Percentiles rank a stretch among this genome's conserved stretches.
phyloP scores from a whole-genome alignment of 1,284 basidiomycete genomes.

The Mrakiaceae sp. region DNA sequence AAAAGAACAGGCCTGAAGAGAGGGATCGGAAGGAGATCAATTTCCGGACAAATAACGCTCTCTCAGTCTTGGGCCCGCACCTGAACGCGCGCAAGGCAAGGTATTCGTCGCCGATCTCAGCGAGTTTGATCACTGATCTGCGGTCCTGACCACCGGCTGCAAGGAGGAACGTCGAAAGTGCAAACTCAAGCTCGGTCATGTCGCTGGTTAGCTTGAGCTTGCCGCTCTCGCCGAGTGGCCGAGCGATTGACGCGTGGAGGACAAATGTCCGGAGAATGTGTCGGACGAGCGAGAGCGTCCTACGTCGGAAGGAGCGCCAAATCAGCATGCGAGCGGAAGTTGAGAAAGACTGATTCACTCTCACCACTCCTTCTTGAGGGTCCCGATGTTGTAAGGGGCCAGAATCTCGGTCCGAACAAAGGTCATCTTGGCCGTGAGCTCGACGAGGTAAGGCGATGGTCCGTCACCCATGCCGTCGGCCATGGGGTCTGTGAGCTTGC shows the following conservation, averaged over 20 bases:
- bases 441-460: slow-evolving; percentile 76
- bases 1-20: slow-evolving; percentile 64
- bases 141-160: slow-evolving; percentile 38
- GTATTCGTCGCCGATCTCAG: slow-evolving; percentile 68
- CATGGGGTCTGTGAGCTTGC: slow-evolving; percentile 49
- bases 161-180: slow-evolving; percentile 61
- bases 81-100: slow-evolving; percentile 64
- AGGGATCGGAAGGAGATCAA: too few relatives aligned
- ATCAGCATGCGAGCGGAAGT: background rate
- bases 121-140: slow-evolving; percentile 53
- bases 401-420: slow-evolving; percentile 69
- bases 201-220: slow-evolving; percentile 86
- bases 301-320: slow-evolving; percentile 28
- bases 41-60: background rate
- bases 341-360: slow-evolving; percentile 21
- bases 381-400: slow-evolving; percentile 55
- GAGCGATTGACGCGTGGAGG: slow-evolving; percentile 75
- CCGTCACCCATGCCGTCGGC: slow-evolving; percentile 44
- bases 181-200: slow-evolving; percentile 92
- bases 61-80: slow-evolving; percentile 36
- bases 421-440: slow-evolving; percentile 69
- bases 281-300: slow-evolving; percentile 56
- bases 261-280: slow-evolving; percentile 74
- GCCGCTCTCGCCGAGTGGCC: slow-evolving; percentile 74
- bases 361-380: slow-evolving; percentile 59